Percentiles rank a stretch among this genome's conserved stretches.
Evolutionary conservation across 495 filamentous ascomycete species (phyloP).

Genomic region (Cercophora sp.): DNA sequence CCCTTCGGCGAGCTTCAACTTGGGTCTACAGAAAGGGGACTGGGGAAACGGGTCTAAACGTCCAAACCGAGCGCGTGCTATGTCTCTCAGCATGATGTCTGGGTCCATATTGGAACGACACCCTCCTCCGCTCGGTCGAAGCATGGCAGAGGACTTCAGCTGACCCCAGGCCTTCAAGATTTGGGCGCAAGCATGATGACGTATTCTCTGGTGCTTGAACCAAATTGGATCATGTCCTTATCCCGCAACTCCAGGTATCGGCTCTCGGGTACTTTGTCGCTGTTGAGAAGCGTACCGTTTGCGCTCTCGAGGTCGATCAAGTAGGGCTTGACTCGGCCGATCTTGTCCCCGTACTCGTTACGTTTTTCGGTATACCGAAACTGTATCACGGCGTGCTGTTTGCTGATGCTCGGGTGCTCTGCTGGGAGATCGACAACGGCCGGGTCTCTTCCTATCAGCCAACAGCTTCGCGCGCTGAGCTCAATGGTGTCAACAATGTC

Average conservation of each 20-base stretch:
- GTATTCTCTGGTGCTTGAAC: slow-evolving; percentile 81
- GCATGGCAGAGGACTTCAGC: too few species aligned
- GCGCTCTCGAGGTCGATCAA: slow-evolving; percentile 90
- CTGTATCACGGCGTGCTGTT: slow-evolving; percentile 93
- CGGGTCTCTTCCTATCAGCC: slow-evolving; percentile 80
- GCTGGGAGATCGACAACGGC: slow-evolving; percentile 76
- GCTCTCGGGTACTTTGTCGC: slow-evolving; percentile 63
- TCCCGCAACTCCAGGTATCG: slow-evolving; percentile 82
- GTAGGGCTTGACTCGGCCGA: slow-evolving; percentile 81
- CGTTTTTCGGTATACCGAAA: slow-evolving; percentile 79
- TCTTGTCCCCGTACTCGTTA: slow-evolving; percentile 80
- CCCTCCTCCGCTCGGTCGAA: too few species aligned
- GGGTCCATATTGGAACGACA: too few species aligned
- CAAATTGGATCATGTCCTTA: slow-evolving; percentile 86
- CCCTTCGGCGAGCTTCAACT: too few species aligned
- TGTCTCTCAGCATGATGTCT: too few species aligned
- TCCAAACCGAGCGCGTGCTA: too few species aligned
- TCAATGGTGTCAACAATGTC: slow-evolving; percentile 78
- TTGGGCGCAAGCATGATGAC: slow-evolving; percentile 67
- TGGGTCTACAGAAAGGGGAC: too few species aligned
- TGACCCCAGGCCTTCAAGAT: too few species aligned
- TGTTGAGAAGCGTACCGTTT: slow-evolving; percentile 84
- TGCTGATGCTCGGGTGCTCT: slow-evolving; percentile 87
- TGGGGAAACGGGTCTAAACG: too few species aligned
- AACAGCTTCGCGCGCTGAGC: slow-evolving; percentile 72